Conservation (phyloP, 192 early-diverging fungal species). For the Pecoramyces ruminantium region DNA sequence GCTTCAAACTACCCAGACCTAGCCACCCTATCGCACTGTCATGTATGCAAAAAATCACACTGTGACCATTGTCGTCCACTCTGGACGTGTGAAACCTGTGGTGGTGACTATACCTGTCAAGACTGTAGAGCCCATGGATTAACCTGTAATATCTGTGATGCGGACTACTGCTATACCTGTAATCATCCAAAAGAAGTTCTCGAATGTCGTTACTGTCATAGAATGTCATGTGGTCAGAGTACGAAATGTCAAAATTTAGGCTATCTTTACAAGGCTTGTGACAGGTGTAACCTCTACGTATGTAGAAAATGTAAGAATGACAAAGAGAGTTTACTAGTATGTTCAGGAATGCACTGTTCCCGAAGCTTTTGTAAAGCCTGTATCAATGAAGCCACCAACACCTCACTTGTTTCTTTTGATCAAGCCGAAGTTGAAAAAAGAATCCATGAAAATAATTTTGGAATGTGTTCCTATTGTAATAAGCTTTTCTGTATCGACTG, state of each 20-base stretch:
- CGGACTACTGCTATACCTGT: background rate
- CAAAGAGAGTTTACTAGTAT: background rate
- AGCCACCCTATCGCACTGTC: background rate
- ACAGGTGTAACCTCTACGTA: background rate
- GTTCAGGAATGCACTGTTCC: background rate
- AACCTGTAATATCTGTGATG: background rate
- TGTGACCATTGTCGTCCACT: background rate
- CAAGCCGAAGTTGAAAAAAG: background rate
- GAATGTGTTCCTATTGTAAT: background rate
- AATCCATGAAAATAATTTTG: background rate
- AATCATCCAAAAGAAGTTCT: background rate
- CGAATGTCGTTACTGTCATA: background rate
- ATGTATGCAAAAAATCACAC: background rate
- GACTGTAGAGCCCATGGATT: background rate
- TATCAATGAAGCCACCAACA: background rate
- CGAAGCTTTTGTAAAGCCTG: background rate
- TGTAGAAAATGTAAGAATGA: background rate
- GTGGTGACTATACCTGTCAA: background rate
- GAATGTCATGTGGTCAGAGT: background rate
- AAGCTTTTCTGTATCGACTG: background rate
- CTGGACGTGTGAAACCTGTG: background rate
- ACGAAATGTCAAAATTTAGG: background rate
- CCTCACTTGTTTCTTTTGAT: background rate
- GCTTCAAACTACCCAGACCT: background rate
- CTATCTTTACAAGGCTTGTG: background rate